Evolutionary conservation across 495 filamentous ascomycete species (phyloP), one percentile per base, ranked within the genome.

Genomic region (Schizothecium vesticola): DNA sequence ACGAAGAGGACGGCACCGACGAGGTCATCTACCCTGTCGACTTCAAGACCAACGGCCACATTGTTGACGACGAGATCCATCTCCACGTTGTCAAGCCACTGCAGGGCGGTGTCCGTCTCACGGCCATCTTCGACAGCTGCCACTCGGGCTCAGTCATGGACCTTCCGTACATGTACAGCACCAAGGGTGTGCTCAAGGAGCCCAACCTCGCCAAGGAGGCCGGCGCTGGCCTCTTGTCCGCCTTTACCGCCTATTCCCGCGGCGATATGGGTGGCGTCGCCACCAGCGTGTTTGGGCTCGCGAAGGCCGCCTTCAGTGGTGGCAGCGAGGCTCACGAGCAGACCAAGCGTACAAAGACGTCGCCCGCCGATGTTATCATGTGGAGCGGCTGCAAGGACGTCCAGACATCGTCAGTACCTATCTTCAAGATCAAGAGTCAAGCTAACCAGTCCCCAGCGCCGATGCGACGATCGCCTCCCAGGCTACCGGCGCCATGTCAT

Each of bases 11-110:
- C 74, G 94, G 94, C 71, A 92, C 90, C 69, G 95, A 99, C 73
- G 95, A 99, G 79, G 93, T 96, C 60, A 96, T 99, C 76, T 99
- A 97, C 79, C 95, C 95, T 0, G 91, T 97, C 22, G 95, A 99
- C 79, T 97, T 93, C 83, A 84, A 92, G 67, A 79, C 80, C n/a
- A 88, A 87, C 25, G 93, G 94, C 23, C 94, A 97, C 78, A 97
- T 99, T 73, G 92, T 96, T 59, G 95, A 99, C 75, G 95, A 99
- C 75, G 90, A 97, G 75, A 92, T 99, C 87, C 95, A 98, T 75
- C 84, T 88, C 66, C 89, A 91, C 72, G 92, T 99, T 83, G 93
- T 99, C 65, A 84, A 83, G 63, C 87, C 92, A 16, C 86, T 99
- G 13, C 86, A 86, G 71, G 86, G 92, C 12, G 95, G 95, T 69